Evolutionary conservation across 2,329 filamentous ascomycete genomes (phyloP).

Genomic region (Calcarisporium arbuscula): DNA sequence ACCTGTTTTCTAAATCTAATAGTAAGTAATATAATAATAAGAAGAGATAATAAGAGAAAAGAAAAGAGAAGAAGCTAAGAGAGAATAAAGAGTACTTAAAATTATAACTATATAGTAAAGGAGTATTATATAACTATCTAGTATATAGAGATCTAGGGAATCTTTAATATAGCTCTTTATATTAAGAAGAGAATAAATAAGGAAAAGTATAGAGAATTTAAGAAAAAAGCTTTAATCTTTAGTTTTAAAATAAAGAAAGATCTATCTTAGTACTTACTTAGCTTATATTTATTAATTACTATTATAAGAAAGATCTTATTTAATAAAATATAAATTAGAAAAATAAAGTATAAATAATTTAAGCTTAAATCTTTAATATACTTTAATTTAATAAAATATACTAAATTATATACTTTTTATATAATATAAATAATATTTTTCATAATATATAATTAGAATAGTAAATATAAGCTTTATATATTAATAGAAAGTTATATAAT

Average conservation of each 20-base stretch:
- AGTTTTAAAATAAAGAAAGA: background rate
- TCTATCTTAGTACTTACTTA: background rate
- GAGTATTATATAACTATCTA: background rate
- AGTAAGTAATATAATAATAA: no score
- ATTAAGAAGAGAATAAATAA: background rate
- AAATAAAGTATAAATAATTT: background rate
- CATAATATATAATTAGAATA: background rate
- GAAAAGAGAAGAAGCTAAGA: no score
- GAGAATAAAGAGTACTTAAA: constrained; percentile 12
- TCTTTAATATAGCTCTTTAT: background rate
- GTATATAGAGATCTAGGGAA: no score
- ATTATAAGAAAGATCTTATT: background rate
- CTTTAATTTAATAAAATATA: background rate
- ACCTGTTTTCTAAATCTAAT: no score
- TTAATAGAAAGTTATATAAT: background rate
- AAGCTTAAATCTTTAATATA: background rate
- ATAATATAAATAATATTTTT: background rate
- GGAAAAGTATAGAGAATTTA: background rate
- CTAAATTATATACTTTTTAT: background rate
- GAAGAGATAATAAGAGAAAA: no score
- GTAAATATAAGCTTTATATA: background rate
- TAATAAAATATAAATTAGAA: background rate
- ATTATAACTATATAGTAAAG: no score
- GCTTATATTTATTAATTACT: background rate
- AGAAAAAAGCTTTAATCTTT: background rate